These are phyloP conservation scores for Peronospora farinosa DNA, from an alignment of 352 stramenopile species.

Conservation along the genomic window DNA sequence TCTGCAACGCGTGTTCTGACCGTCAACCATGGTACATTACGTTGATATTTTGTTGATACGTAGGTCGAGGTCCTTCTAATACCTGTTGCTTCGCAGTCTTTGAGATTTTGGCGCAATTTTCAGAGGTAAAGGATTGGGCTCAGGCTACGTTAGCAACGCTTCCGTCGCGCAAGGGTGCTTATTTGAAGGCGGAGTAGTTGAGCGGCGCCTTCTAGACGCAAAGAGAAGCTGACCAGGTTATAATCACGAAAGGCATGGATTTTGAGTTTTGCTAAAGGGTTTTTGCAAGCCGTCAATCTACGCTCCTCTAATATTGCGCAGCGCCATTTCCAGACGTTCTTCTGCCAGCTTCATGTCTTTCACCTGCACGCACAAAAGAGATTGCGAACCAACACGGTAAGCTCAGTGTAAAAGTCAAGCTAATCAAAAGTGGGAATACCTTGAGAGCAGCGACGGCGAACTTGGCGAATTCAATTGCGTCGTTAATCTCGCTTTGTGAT, in stretches of 20 bases:
- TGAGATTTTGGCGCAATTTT: conserved; percentile 71
- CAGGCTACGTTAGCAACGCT: conserved; percentile 62
- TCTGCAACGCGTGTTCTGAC: conserved; percentile 71
- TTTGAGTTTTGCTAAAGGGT: neutral
- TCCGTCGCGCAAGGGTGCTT: conserved; percentile 59
- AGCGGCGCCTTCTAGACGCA: conserved; percentile 6
- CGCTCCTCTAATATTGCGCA: conserved; percentile 57
- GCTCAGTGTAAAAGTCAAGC: neutral
- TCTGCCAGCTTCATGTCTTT: conserved; percentile 78
- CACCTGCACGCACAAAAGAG: conserved; percentile 28
- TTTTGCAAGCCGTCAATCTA: conserved; percentile 8
- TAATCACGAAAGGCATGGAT: conserved; percentile 9
- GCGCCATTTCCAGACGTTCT: conserved; percentile 70
- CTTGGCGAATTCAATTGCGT: conserved; percentile 78
- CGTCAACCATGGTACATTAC: conserved; percentile 80
- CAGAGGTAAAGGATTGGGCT: conserved; percentile 66
- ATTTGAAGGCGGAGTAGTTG: conserved; percentile 39
- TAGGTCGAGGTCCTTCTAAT: neutral
- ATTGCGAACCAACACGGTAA: neutral
- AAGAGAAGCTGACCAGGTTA: conserved; percentile 11
- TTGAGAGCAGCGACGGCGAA: conserved; percentile 79
- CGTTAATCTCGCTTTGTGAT: conserved; percentile 70
- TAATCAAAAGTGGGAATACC: conserved; percentile 21
- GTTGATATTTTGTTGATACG: neutral
- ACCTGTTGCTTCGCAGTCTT: conserved; percentile 43